Percentiles rank a stretch among this genome's conserved stretches.
These are phyloP conservation scores for Aspergillus sclerotialis DNA, from an alignment of 2,329 filamentous ascomycete genomes.

Conservation along the genomic window DNA sequence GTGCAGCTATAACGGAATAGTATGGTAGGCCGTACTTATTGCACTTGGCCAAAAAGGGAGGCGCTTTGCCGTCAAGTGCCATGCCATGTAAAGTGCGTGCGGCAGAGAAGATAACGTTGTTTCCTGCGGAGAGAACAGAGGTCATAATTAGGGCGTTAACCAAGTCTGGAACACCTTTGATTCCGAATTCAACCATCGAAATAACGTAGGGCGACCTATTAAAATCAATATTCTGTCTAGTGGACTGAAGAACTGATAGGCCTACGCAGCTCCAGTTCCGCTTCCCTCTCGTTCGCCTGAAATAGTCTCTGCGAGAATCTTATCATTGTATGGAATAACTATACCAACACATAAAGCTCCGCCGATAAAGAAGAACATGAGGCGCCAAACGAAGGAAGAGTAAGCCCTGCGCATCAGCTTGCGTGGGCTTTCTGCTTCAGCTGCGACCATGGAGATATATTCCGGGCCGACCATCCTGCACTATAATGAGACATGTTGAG, in stretches of 20 bases:
- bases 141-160: constrained; percentile 64
- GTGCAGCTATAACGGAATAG: constrained; percentile 58
- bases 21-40: constrained; percentile 60
- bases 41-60: constrained; percentile 37
- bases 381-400: constrained; percentile 68
- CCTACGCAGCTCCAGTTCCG: constrained; percentile 51
- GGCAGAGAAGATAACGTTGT: constrained; percentile 58
- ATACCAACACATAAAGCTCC: constrained; percentile 64
- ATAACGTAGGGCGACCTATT: constrained; percentile 53
- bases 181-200: constrained; percentile 57
- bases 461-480: constrained; percentile 53
- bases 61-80: constrained; percentile 58
- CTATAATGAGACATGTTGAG: not conserved
- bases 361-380: constrained; percentile 65
- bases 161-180: constrained; percentile 56
- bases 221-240: not conserved
- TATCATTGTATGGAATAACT: constrained; percentile 60
- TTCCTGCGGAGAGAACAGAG: constrained; percentile 58
- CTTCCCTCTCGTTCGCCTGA: constrained; percentile 21
- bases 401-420: constrained; percentile 64
- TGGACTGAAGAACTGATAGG: not conserved
- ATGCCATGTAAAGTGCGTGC: constrained; percentile 59
- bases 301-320: constrained; percentile 51
- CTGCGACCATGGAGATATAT: constrained; percentile 55
- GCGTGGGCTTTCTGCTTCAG: constrained; percentile 61